Base-by-base conservation (phyloP, 2,329 filamentous ascomycete genomes). In the Colletotrichum melonis region DNA sequence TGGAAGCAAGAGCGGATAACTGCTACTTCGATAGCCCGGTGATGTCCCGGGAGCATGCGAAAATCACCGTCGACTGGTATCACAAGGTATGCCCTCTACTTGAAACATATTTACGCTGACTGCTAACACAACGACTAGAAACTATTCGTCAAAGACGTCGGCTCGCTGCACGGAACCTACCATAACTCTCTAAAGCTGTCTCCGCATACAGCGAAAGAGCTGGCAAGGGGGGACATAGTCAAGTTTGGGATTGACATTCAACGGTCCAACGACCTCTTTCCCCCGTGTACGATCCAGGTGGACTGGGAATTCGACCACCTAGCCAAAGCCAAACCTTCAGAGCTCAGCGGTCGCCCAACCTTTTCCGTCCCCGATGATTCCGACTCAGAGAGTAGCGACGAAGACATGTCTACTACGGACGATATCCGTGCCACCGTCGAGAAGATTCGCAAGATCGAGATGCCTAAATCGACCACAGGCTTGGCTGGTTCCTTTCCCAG, bases 11-110 rank as follows among this genome's bases (percentile, higher is more conserved):
- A 49, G 74, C 76, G 5, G 81, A 88, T 76, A 95, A 94, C 80
- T 90, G 86, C 19, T 94, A 87, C 86, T 92, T 94, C 72, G 89
- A 94, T 75, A 92, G 90, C 69, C 90, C 92, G 0, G 92, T 94
- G 46, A 92, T 95, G 86, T 94, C 92, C 28, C 87, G 93, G 57
- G 80, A 89, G 12, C 93, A 95, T 81, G 93, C 92, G 19, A 81
- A 88, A 56, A 78, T 92, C 5, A 76, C 78, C 19, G 83, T 87
- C 5, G 82, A 88, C 62, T 76, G 84, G 11, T 79, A 85, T 2
- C 77, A 80, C 7, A 84, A 86, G 80, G 89, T 89, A 81, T 71
- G 82, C 68, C 24, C 56, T n/a, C 28, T 26, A 30, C 19, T 19
- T 22, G 7, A 4, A 35, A 6, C 24, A 12, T n/a, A 4, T 11